phyloP scores from a whole-genome alignment of 352 stramenopile genomes.

The Globisporangium spinosum region DNA sequence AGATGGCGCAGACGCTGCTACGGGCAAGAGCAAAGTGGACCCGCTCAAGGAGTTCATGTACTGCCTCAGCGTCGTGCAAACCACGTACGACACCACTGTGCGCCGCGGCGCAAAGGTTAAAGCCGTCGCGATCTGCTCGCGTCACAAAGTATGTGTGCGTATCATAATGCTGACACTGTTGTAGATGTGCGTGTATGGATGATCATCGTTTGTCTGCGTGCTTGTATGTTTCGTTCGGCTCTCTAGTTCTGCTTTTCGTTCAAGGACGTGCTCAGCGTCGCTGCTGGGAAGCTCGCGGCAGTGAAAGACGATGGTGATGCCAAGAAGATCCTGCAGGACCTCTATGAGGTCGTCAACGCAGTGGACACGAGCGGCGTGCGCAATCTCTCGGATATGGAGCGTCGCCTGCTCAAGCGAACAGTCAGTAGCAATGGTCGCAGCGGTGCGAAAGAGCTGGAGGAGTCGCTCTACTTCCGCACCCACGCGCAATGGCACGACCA shows the following conservation, averaged over 20 bases:
- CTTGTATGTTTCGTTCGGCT: constrained; percentile 20
- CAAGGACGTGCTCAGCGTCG: constrained; percentile 69
- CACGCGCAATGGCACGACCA: constrained; percentile 56
- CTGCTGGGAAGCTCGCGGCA: constrained; percentile 61
- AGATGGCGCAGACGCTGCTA: constrained; percentile 7
- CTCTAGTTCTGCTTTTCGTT: constrained; percentile 64
- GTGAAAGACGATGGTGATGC: constrained; percentile 40
- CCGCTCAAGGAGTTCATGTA: constrained; percentile 80
- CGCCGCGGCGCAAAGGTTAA: constrained; percentile 78
- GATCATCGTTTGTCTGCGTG: background rate
- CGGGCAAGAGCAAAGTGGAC: constrained; percentile 21
- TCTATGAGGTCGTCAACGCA: constrained; percentile 70
- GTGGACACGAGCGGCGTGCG: constrained; percentile 59
- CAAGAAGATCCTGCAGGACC: constrained; percentile 45
- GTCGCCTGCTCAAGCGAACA: constrained; percentile 68
- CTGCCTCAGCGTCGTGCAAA: constrained; percentile 84
- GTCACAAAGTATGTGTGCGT: constrained; percentile 45
- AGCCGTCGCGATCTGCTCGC: constrained; percentile 78
- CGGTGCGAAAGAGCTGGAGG: constrained; percentile 39
- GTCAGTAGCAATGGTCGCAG: constrained; percentile 48
- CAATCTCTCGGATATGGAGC: constrained; percentile 70
- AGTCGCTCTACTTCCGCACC: constrained; percentile 56
- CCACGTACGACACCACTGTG: constrained; percentile 67
- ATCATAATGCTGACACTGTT: background rate
- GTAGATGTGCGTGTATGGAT: background rate